Evolutionary conservation across 768 basidiomycete species (phyloP).

Genomic region (Leccinum subgranulosum): DNA sequence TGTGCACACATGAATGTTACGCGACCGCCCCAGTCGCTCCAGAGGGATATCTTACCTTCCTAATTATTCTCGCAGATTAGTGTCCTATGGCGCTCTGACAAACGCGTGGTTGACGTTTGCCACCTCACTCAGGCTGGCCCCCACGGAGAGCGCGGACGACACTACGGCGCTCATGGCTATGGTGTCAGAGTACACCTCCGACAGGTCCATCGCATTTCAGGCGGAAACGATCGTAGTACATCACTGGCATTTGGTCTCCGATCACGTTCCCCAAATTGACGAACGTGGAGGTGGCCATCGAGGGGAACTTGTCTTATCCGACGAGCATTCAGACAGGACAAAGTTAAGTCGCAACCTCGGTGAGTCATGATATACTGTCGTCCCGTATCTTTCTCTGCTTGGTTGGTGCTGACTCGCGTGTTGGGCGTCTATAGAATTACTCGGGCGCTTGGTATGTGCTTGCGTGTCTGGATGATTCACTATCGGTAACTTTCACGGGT

Average conservation of each 20-base stretch:
- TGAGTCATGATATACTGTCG: conserved; percentile 20
- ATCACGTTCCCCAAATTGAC: conserved; percentile 52
- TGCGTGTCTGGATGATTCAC: neutral
- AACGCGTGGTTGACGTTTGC: conserved; percentile 47
- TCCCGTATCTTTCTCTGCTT: neutral
- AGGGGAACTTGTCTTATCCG: conserved; percentile 59
- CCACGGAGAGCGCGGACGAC: conserved; percentile 47
- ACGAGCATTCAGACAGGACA: conserved; percentile 49
- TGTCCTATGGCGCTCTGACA: conserved; percentile 24
- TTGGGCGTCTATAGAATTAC: conserved; percentile 19
- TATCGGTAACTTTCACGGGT: conserved; percentile 48
- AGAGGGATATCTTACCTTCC: neutral
- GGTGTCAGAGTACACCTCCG: conserved; percentile 35
- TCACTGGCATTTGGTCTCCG: conserved; percentile 48
- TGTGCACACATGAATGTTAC: neutral
- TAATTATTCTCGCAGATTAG: neutral
- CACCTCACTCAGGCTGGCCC: too few relatives aligned
- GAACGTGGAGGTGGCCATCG: conserved; percentile 55
- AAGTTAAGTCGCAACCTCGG: conserved; percentile 43
- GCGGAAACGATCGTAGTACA: conserved; percentile 50
- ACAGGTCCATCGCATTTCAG: conserved; percentile 56
- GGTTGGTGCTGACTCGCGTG: too few relatives aligned
- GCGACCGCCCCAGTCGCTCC: neutral
- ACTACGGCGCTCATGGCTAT: conserved; percentile 46
- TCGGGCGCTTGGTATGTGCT: conserved; percentile 27